These are phyloP conservation scores for Kodamaea sp. DNA, from an alignment of 1,139 yeast species.

Conservation along the genomic window DNA sequence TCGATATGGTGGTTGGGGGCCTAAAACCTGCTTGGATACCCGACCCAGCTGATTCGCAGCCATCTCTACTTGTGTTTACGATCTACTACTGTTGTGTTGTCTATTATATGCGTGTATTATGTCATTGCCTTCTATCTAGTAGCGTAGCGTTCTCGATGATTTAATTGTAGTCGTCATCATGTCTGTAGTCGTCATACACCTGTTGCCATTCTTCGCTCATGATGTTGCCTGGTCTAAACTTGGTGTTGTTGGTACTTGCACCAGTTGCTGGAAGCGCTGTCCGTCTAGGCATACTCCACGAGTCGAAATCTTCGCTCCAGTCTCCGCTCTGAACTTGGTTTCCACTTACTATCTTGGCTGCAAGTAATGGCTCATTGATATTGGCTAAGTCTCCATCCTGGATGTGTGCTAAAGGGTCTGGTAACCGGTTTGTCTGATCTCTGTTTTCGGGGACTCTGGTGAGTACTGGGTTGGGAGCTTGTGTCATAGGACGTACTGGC, in stretches of 20 bases:
- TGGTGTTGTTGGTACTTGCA: constrained; percentile 16
- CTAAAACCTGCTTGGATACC: no score
- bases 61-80: no score
- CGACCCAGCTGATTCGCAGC: no score
- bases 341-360: constrained; percentile 46
- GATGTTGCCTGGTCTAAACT: constrained; percentile 19
- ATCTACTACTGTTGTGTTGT: no score
- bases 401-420: constrained; percentile 51
- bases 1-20: no score
- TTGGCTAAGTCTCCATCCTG: constrained; percentile 39
- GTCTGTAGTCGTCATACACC: constrained; percentile 42
- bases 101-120: no score
- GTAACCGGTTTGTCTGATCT: constrained; percentile 28
- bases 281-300: constrained; percentile 23
- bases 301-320: constrained; percentile 39
- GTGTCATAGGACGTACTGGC: background rate
- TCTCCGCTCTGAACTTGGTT: constrained; percentile 37
- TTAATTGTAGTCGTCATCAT: constrained; percentile 36
- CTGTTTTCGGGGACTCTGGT: constrained; percentile 6
- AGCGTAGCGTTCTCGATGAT: no score
- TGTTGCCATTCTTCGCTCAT: constrained; percentile 37
- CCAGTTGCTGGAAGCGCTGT: no score
- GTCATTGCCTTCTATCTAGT: no score
- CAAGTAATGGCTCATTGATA: constrained; percentile 35
- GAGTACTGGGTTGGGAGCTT: background rate